Conservation (phyloP, 306 rosid genomes). For the Glycyrrhiza uralensis region DNA sequence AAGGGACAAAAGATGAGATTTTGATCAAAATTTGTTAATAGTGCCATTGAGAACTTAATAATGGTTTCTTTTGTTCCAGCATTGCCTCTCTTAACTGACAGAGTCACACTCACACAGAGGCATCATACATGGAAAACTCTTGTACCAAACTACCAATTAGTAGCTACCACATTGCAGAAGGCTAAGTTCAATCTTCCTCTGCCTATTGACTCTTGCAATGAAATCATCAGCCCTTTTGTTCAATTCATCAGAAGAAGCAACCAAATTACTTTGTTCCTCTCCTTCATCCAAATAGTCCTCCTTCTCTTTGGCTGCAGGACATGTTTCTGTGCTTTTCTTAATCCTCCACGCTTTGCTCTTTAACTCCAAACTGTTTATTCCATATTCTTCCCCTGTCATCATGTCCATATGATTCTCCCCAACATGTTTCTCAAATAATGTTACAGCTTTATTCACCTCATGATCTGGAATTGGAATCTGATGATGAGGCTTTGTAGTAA, state of each 20-base stretch:
- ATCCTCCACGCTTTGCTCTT: constrained; percentile 18
- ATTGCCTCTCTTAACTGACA: background rate
- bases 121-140: background rate
- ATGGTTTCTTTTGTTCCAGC: background rate
- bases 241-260: constrained; percentile 47
- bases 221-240: constrained; percentile 80
- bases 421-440: background rate
- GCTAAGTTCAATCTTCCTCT: constrained; percentile 58
- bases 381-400: constrained; percentile 5
- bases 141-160: background rate
- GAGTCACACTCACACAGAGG: background rate
- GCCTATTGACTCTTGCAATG: constrained; percentile 74
- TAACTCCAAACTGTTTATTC: background rate
- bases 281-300: constrained; percentile 12
- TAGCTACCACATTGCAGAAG: constrained; percentile 33
- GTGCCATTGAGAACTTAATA: background rate
- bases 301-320: constrained; percentile 11
- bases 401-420: constrained; percentile 23
- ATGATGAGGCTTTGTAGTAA: constrained; percentile 20
- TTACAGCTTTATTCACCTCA: constrained; percentile 2
- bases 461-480: constrained; percentile 8
- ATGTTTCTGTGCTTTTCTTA: background rate
- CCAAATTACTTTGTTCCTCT: constrained; percentile 3
- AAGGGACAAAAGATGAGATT: background rate
- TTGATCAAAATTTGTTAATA: constrained; percentile 2